Evolutionary conservation across 306 rosid genomes (phyloP).

Genomic region (Oemleria cerasiformis): DNA sequence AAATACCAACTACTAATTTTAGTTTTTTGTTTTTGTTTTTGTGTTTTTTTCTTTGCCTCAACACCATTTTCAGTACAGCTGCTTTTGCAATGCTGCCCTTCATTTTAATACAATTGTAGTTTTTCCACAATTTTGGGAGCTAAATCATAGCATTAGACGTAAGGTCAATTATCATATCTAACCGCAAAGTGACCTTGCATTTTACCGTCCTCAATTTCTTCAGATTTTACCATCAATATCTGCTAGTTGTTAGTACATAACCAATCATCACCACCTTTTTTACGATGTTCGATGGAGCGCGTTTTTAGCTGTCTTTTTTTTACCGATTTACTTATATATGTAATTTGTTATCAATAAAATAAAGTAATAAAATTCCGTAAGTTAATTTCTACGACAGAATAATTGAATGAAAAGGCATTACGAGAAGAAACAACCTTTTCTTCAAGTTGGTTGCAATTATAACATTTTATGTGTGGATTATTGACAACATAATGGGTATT

Average conservation of each 20-base stretch:
- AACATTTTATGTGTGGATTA: no score
- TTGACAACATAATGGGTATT: no score
- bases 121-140: not conserved
- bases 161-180: not conserved
- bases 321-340: not conserved
- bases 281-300: not conserved
- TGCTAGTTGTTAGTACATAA: not conserved
- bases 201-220: not conserved
- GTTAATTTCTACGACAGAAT: no score
- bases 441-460: no score
- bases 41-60: not conserved
- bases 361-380: no score
- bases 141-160: not conserved
- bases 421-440: no score
- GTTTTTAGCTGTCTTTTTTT: no score
- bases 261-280: not conserved
- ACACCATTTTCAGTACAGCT: not conserved
- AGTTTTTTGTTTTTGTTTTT: not conserved
- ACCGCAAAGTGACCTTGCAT: not conserved
- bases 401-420: no score
- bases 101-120: not conserved
- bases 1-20: conserved; percentile 28
- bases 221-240: not conserved
- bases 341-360: not conserved
- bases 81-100: conserved; percentile 10